Evolutionary conservation across 2,329 filamentous ascomycete species (phyloP).

Genomic region (Colletotrichum sp.): DNA sequence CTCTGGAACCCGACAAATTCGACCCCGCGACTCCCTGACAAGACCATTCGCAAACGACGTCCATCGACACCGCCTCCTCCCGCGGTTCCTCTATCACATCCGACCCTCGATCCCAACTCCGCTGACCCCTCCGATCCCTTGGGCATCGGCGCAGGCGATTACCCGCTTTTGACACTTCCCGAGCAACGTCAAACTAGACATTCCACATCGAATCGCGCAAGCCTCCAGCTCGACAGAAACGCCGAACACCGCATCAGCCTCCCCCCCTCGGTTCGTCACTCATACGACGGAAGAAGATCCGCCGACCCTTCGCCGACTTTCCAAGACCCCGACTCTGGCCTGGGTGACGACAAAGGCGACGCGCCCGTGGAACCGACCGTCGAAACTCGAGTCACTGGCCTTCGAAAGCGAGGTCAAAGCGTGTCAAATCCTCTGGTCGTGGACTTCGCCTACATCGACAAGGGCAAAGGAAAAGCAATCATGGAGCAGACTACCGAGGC

Average conservation of each 20-base stretch:
- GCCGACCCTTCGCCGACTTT: slow-evolving; percentile 33
- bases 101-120: slow-evolving; percentile 40
- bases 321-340: slow-evolving; percentile 20
- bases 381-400: slow-evolving; percentile 21
- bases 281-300: slow-evolving; percentile 54
- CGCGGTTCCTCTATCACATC: slow-evolving; percentile 52
- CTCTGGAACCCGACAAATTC: slow-evolving; percentile 68
- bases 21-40: slow-evolving; percentile 48
- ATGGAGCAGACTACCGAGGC: slow-evolving; percentile 47
- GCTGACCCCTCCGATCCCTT: slow-evolving; percentile 38
- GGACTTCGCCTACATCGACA: slow-evolving; percentile 35
- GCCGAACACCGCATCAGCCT: slow-evolving; percentile 56
- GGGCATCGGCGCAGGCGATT: slow-evolving; percentile 47
- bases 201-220: slow-evolving; percentile 47
- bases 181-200: slow-evolving; percentile 54
- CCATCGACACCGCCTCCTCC: slow-evolving; percentile 60
- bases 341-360: slow-evolving; percentile 11
- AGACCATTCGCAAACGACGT: slow-evolving; percentile 44
- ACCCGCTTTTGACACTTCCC: slow-evolving; percentile 54
- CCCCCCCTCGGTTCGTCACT: slow-evolving; percentile 57
- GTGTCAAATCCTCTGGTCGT: slow-evolving; percentile 24
- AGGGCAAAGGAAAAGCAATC: slow-evolving; percentile 55
- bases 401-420: slow-evolving; percentile 33
- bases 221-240: slow-evolving; percentile 54
- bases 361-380: not conserved